phyloP scores from a whole-genome alignment of 331 rosid species.

The Arachis monticola region DNA sequence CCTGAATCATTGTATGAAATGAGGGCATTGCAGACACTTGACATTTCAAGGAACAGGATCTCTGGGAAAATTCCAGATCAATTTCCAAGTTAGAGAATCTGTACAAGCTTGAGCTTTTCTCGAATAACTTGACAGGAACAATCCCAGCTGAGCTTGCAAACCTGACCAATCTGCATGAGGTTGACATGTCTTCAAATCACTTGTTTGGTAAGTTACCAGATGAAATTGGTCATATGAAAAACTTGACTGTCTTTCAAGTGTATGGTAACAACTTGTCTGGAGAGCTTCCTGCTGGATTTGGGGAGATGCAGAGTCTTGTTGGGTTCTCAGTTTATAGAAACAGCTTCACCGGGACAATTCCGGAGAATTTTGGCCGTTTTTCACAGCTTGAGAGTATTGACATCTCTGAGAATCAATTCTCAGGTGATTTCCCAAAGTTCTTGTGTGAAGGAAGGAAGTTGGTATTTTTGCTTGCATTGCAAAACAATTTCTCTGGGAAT shows the following conservation, averaged over 20 bases:
- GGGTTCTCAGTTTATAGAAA: slow-evolving; percentile 77
- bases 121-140: slow-evolving; percentile 70
- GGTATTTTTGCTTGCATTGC: slow-evolving; percentile 78
- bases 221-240: slow-evolving; percentile 65
- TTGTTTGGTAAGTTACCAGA: slow-evolving; percentile 70
- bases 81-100: slow-evolving; percentile 69
- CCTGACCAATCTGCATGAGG: slow-evolving; percentile 70
- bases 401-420: slow-evolving; percentile 90
- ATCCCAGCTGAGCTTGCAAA: slow-evolving; percentile 72
- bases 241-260: slow-evolving; percentile 76
- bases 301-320: slow-evolving; percentile 70
- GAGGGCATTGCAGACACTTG: slow-evolving; percentile 70
- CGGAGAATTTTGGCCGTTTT: slow-evolving; percentile 67
- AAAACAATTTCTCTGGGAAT: slow-evolving; percentile 76
- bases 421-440: slow-evolving; percentile 87
- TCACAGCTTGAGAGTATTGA: slow-evolving; percentile 75
- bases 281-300: slow-evolving; percentile 81
- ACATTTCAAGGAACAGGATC: slow-evolving; percentile 75
- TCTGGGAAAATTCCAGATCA: slow-evolving; percentile 76
- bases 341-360: slow-evolving; percentile 72
- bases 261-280: slow-evolving; percentile 79
- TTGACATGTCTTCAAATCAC: slow-evolving; percentile 74
- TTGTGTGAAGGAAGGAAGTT: slow-evolving; percentile 72
- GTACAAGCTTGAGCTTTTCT: slow-evolving; percentile 72
- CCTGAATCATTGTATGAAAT: slow-evolving; percentile 76